Conservation (phyloP, 768 basidiomycete genomes). For the Tylopilus vinaceipallidus region DNA sequence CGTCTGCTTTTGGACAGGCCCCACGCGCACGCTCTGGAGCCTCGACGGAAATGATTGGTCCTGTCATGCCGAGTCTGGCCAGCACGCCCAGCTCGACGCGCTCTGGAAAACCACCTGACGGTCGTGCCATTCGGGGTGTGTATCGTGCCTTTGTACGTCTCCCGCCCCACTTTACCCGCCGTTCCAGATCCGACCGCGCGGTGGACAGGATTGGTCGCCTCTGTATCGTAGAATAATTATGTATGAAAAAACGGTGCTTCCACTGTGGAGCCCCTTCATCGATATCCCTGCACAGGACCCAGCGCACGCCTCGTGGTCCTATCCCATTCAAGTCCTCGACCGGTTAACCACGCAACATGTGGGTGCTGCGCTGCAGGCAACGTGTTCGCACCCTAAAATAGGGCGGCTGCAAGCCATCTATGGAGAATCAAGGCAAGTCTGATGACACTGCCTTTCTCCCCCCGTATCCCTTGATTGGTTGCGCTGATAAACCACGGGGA, state of each 20-base stretch:
- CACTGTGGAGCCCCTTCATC: slow-evolving; percentile 24
- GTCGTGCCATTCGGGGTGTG: slow-evolving; percentile 21
- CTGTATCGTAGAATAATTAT: slow-evolving; percentile 31
- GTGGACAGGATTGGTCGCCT: slow-evolving; percentile 17
- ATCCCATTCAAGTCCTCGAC: slow-evolving; percentile 15
- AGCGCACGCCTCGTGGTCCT: slow-evolving; percentile 31
- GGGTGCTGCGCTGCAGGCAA: slow-evolving; percentile 33
- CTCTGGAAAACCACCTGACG: slow-evolving; percentile 30
- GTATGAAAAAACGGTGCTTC: slow-evolving; percentile 24
- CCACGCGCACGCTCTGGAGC: slow-evolving; percentile 29
- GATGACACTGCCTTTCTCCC: slow-evolving; percentile 30
- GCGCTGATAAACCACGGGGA: slow-evolving; percentile 32
- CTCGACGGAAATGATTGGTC: slow-evolving; percentile 38
- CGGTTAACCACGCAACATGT: slow-evolving; percentile 24
- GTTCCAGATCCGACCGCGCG: slow-evolving; percentile 22
- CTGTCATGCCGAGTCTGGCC: slow-evolving; percentile 25
- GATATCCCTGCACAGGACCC: slow-evolving; percentile 23
- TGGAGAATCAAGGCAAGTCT: slow-evolving; percentile 19
- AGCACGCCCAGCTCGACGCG: slow-evolving; percentile 27
- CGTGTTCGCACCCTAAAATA: slow-evolving; percentile 33
- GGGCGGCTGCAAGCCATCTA: slow-evolving; percentile 12
- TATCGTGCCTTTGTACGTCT: slow-evolving; percentile 25
- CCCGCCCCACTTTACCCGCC: slow-evolving; percentile 19
- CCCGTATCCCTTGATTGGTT: slow-evolving; percentile 32
- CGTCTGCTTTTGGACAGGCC: slow-evolving; percentile 36